Evolutionary conservation across 768 basidiomycete species (phyloP).

Genomic region (Leccinum arenicola): DNA sequence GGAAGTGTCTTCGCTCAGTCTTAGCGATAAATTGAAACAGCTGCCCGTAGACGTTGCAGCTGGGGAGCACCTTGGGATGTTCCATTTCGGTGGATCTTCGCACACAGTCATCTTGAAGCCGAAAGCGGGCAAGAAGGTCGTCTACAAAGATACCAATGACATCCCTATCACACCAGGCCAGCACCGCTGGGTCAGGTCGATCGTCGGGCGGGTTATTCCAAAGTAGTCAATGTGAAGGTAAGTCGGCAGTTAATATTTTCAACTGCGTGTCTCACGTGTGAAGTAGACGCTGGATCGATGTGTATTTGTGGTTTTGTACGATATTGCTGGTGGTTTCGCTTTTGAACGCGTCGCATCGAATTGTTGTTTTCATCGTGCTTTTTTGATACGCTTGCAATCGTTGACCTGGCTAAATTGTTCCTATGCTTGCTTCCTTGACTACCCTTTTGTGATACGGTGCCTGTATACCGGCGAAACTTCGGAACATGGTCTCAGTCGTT

Average conservation of each 20-base stretch:
- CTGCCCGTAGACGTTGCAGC: conserved; percentile 34
- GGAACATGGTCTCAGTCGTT: background rate
- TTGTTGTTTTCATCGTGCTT: no score
- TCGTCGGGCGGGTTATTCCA: background rate
- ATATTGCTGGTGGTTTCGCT: background rate
- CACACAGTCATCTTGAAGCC: conserved; percentile 39
- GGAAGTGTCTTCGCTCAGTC: conserved; percentile 58
- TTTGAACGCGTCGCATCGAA: no score
- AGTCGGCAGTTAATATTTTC: background rate
- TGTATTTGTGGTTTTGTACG: background rate
- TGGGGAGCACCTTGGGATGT: conserved; percentile 55
- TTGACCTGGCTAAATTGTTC: no score
- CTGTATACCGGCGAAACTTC: no score
- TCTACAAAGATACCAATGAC: background rate
- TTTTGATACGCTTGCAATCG: no score
- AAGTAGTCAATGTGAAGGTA: no score
- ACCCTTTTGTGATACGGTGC: no score
- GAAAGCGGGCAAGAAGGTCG: conserved; percentile 9
- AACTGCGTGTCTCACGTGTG: background rate
- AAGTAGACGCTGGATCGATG: background rate
- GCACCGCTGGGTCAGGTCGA: conserved; percentile 1
- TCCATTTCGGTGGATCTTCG: conserved; percentile 63
- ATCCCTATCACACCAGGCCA: background rate
- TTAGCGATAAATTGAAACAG: conserved; percentile 16
- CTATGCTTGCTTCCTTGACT: no score